Conservation (phyloP, 257 asterid species). For the Lantana camara region DNA sequence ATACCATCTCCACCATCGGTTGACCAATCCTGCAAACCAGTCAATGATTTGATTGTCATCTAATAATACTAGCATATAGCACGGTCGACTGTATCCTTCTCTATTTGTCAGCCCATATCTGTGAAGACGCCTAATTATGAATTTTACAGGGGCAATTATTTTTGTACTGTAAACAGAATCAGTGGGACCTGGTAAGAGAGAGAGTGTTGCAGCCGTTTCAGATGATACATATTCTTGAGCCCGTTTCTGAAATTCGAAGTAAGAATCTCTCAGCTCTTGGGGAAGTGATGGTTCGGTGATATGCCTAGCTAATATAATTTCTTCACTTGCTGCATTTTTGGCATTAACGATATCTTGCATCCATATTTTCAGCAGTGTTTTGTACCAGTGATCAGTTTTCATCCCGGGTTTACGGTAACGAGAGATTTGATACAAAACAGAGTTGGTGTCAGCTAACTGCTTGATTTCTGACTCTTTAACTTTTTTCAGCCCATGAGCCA, state of each 20-base stretch:
- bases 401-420: slow-evolving; percentile 75
- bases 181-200: slow-evolving; percentile 54
- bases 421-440: slow-evolving; percentile 63
- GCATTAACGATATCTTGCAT: slow-evolving; percentile 55
- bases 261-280: slow-evolving; percentile 66
- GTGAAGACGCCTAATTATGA: slow-evolving; percentile 61
- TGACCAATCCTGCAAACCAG: slow-evolving; percentile 84
- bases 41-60: slow-evolving; percentile 70
- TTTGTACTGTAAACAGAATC: slow-evolving; percentile 39
- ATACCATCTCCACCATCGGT: slow-evolving; percentile 85
- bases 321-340: slow-evolving; percentile 47
- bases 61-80: slow-evolving; percentile 61
- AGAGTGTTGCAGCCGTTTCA: slow-evolving; percentile 74
- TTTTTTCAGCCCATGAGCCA: slow-evolving; percentile 86
- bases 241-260: slow-evolving; percentile 63
- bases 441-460: slow-evolving; percentile 57
- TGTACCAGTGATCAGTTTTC: slow-evolving; percentile 96
- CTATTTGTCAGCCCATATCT: slow-evolving; percentile 74
- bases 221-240: slow-evolving; percentile 65
- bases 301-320: slow-evolving; percentile 52
- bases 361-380: slow-evolving; percentile 74
- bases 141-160: slow-evolving; percentile 60
- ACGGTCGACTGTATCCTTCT: slow-evolving; percentile 63
- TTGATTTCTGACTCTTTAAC: slow-evolving; percentile 93
- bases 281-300: slow-evolving; percentile 86